A percentile compares a stretch with the other conserved stretches of the same genome.
These are phyloP conservation scores for Hyphopichia khmerensis DNA, from an alignment of 1,139 yeast species.

Conservation along the genomic window DNA sequence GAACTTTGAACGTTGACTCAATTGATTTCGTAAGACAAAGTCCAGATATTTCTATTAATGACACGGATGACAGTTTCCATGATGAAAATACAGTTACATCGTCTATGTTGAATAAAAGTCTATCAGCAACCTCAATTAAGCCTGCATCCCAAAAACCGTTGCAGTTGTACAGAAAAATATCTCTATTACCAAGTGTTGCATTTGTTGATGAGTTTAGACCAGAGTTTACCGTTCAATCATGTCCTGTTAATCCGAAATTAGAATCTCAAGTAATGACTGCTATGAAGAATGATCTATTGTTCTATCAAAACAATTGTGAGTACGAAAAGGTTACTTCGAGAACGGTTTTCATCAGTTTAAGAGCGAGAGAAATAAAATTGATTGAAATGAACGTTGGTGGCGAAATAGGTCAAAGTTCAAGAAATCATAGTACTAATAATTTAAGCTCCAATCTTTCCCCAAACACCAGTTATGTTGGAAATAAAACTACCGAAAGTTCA, in stretches of 20 bases:
- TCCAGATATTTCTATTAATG: neutral
- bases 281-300: slow-evolving; percentile 56
- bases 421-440: neutral
- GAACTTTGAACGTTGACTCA: slow-evolving; percentile 7
- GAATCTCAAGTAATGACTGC: slow-evolving; percentile 51
- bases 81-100: slow-evolving; percentile 3
- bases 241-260: slow-evolving; percentile 49
- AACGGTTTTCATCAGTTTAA: slow-evolving; percentile 45
- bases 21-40: neutral
- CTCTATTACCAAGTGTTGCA: slow-evolving; percentile 45
- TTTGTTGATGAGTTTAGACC: slow-evolving; percentile 53
- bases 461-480: neutral
- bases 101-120: neutral
- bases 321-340: slow-evolving; percentile 32
- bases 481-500: neutral
- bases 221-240: slow-evolving; percentile 49
- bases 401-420: neutral
- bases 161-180: slow-evolving; percentile 3
- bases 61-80: slow-evolving; percentile 1
- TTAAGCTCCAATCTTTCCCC: neutral
- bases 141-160: neutral
- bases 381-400: slow-evolving; percentile 36
- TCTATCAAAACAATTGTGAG: slow-evolving; percentile 39
- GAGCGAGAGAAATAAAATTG: slow-evolving; percentile 58
- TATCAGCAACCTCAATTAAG: neutral